Conservation (phyloP, 768 basidiomycete genomes). For the Tubosaeta sp. region DNA sequence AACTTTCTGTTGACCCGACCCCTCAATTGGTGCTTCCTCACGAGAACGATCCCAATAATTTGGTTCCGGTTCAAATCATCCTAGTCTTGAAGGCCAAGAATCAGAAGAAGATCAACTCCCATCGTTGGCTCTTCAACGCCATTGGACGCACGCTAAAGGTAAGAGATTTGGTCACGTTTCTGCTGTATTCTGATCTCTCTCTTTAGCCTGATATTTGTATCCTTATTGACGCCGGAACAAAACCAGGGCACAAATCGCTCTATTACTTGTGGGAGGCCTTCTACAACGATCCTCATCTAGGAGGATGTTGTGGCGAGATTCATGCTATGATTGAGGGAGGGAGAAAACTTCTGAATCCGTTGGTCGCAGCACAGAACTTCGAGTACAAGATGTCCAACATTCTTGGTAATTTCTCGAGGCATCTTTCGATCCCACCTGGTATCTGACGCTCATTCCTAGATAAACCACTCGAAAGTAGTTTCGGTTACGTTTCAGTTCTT, state of each 20-base stretch:
- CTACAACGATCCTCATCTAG: constrained; percentile 72
- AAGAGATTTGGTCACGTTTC: constrained; percentile 12
- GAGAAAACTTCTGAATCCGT: constrained; percentile 84
- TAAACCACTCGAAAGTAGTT: constrained; percentile 92
- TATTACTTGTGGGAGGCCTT: constrained; percentile 95
- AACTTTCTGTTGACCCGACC: constrained; percentile 86
- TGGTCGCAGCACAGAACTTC: constrained; percentile 94
- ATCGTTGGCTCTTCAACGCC: constrained; percentile 95
- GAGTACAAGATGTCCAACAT: constrained; percentile 99
- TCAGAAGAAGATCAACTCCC: constrained; percentile 94
- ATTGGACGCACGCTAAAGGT: constrained; percentile 80
- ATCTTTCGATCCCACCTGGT: not conserved
- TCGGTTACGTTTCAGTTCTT: constrained; percentile 92
- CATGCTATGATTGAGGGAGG: constrained; percentile 96
- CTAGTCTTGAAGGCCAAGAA: constrained; percentile 91
- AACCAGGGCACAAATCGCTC: constrained; percentile 93
- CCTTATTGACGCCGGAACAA: constrained; percentile 92
- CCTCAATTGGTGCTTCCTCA: constrained; percentile 91
- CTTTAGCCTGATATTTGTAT: constrained; percentile 85
- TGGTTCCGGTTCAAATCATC: constrained; percentile 91
- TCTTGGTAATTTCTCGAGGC: constrained; percentile 47
- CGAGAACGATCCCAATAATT: constrained; percentile 83
- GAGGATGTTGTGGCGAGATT: constrained; percentile 92
- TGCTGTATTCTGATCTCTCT: not conserved
- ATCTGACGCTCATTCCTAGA: constrained; percentile 40